Conservation (phyloP, 2,329 filamentous ascomycete species). For the Mycosphaerelloides madeirae region DNA sequence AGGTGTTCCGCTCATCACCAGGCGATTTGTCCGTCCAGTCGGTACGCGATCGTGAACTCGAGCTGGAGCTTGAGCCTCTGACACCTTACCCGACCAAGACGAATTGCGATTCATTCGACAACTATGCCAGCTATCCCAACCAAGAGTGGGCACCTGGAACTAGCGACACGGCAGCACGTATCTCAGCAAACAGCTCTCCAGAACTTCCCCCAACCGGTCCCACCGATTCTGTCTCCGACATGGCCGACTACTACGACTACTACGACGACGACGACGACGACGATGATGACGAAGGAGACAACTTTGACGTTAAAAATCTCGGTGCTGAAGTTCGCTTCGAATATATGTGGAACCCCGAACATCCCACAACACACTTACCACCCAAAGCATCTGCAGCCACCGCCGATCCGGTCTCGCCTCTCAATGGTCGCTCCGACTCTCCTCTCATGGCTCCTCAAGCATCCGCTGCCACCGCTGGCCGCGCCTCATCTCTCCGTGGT, state of each 20-base stretch:
- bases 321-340: no score
- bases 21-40: conserved; percentile 22
- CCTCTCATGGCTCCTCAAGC: no score
- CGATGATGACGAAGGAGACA: not conserved
- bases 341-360: no score
- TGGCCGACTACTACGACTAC: not conserved
- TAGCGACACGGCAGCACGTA: not conserved
- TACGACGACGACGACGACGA: not conserved
- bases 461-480: no score
- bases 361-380: no score
- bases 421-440: no score
- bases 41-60: conserved; percentile 23
- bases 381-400: no score
- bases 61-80: conserved; percentile 17
- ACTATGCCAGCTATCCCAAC: conserved; percentile 20
- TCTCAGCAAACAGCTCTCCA: not conserved
- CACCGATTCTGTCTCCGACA: not conserved
- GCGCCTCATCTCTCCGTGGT: no score
- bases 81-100: conserved; percentile 25
- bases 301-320: conserved; percentile 13
- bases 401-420: no score
- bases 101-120: conserved; percentile 27
- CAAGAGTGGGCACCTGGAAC: conserved; percentile 9
- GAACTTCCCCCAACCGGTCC: not conserved
- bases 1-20: conserved; percentile 18